Conservation (phyloP, 2,329 filamentous ascomycete genomes). For the Calonectria hawksworthii region DNA sequence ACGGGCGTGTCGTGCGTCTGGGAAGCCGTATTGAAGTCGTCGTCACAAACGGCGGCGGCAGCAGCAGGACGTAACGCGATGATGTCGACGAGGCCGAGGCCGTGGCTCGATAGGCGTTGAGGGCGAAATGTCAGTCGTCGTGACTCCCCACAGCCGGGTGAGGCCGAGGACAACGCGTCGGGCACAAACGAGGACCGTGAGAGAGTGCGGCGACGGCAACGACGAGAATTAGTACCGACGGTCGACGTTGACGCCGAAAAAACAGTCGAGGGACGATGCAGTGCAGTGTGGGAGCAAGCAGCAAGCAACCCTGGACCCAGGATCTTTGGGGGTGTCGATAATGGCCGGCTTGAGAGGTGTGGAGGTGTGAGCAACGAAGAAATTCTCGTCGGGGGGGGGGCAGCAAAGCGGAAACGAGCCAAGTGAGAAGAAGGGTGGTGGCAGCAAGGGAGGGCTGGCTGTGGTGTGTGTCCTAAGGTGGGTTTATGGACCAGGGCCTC, state of each 20-base stretch:
- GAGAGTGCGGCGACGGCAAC: slow-evolving; percentile 31
- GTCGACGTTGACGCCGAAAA: slow-evolving; percentile 39
- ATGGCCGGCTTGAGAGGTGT: slow-evolving; percentile 54
- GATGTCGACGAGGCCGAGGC: slow-evolving; percentile 29
- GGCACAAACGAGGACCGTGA: slow-evolving; percentile 28
- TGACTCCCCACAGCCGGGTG: slow-evolving; percentile 26
- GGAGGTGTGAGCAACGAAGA: slow-evolving; percentile 52
- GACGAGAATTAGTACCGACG: slow-evolving; percentile 26
- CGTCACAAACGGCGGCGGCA: slow-evolving; percentile 27
- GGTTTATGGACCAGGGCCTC: not conserved
- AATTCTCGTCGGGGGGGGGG: slow-evolving; percentile 48
- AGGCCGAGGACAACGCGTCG: slow-evolving; percentile 24
- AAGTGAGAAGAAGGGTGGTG: slow-evolving; percentile 33
- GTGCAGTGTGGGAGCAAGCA: slow-evolving; percentile 43
- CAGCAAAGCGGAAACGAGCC: slow-evolving; percentile 29
- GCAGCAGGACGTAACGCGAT: slow-evolving; percentile 24
- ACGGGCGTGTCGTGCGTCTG: not conserved
- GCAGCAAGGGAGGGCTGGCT: not conserved
- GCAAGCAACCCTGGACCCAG: slow-evolving; percentile 48
- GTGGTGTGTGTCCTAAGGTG: not conserved
- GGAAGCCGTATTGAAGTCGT: slow-evolving; percentile 25
- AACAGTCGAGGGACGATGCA: slow-evolving; percentile 30
- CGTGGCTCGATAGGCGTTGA: slow-evolving; percentile 37
- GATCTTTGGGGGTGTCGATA: slow-evolving; percentile 58
- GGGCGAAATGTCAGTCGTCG: slow-evolving; percentile 31